These are phyloP conservation scores for Senecio squalidus DNA, from an alignment of 140 eudicot species.

Conservation along the genomic window DNA sequence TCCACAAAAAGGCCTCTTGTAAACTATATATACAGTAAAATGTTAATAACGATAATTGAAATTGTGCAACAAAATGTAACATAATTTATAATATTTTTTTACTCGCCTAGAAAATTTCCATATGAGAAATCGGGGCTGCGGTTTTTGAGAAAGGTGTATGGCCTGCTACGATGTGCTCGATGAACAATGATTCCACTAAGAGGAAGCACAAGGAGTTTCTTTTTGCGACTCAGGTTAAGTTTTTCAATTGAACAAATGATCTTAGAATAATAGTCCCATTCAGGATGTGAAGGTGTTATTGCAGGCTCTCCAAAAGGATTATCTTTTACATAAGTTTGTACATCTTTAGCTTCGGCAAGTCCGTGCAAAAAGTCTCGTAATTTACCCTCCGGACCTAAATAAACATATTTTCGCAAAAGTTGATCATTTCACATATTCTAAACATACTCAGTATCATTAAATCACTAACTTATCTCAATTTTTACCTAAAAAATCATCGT, in stretches of 20 bases:
- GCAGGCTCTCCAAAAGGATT: constrained; percentile 44
- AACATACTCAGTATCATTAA: too few relatives aligned
- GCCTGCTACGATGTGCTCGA: constrained; percentile 16
- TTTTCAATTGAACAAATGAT: constrained; percentile 30
- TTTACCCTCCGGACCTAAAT: constrained; percentile 28
- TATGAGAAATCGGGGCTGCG: constrained; percentile 29
- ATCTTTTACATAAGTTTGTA: constrained; percentile 41
- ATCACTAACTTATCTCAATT: too few relatives aligned
- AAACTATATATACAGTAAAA: constrained; percentile 28
- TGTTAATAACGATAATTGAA: not conserved
- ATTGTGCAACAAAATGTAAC: not conserved
- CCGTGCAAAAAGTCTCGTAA: constrained; percentile 41
- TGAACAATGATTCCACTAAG: constrained; percentile 43
- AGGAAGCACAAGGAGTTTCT: constrained; percentile 48
- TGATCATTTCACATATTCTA: too few relatives aligned
- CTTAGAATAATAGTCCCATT: constrained; percentile 40
- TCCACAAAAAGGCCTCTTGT: constrained; percentile 57
- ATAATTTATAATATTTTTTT: not conserved
- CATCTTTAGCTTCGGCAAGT: constrained; percentile 42
- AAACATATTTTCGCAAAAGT: not conserved
- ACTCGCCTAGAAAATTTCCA: constrained; percentile 33
- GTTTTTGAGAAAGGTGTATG: constrained; percentile 19
- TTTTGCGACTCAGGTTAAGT: constrained; percentile 45
- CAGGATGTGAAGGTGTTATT: constrained; percentile 36
- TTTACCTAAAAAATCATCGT: constrained; percentile 38